phyloP scores from a whole-genome alignment of 305 asterid genomes.

The Fraxinus floribunda region DNA sequence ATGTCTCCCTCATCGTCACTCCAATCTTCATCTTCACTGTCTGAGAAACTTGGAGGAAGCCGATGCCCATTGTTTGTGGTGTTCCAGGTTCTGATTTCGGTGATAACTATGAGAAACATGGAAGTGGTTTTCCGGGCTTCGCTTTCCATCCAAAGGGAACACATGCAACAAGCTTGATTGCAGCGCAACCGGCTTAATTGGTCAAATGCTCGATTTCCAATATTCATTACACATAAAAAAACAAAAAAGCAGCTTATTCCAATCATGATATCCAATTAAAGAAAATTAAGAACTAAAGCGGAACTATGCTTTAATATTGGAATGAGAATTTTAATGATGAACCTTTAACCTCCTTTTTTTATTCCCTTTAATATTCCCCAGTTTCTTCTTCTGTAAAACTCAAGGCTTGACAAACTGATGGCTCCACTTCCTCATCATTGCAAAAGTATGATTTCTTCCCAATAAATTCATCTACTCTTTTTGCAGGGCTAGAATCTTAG shows the following conservation, averaged over 20 bases:
- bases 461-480: slow-evolving; percentile 66
- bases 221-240: not conserved
- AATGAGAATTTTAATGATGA: not conserved
- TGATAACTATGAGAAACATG: slow-evolving; percentile 24
- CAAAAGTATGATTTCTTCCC: slow-evolving; percentile 64
- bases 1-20: slow-evolving; percentile 1
- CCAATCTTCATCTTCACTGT: slow-evolving; percentile 23
- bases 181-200: slow-evolving; percentile 25
- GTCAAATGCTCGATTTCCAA: slow-evolving; percentile 39
- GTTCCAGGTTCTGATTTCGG: not conserved
- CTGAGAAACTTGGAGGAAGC: slow-evolving; percentile 30
- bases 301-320: slow-evolving; percentile 18
- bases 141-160: slow-evolving; percentile 86
- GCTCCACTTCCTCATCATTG: slow-evolving; percentile 44
- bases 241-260: slow-evolving; percentile 7
- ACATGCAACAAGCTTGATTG: slow-evolving; percentile 56
- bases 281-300: slow-evolving; percentile 7
- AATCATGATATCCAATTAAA: not conserved
- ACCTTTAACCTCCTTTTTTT: not conserved
- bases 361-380: slow-evolving; percentile 24
- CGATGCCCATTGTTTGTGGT: slow-evolving; percentile 18
- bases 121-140: slow-evolving; percentile 81
- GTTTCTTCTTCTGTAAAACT: slow-evolving; percentile 50
- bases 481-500: slow-evolving; percentile 84
- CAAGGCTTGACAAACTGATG: slow-evolving; percentile 61